Conservation (phyloP, 2,329 filamentous ascomycete species). For the Aureobasidium namibiae region DNA sequence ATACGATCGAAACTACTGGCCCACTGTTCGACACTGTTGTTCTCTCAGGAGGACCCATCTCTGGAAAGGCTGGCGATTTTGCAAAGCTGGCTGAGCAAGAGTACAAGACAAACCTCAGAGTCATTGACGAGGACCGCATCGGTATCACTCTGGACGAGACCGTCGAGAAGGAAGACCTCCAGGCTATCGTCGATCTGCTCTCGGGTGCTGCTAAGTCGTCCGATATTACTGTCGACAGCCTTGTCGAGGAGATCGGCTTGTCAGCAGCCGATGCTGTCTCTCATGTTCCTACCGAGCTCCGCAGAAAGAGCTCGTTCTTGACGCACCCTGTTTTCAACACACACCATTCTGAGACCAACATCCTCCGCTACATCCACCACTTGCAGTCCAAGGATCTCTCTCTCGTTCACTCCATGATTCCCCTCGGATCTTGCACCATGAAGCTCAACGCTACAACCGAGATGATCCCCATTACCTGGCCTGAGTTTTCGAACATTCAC, state of each 20-base stretch:
- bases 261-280: slow-evolving; percentile 22
- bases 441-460: slow-evolving; percentile 92
- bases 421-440: slow-evolving; percentile 95
- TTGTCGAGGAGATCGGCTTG: slow-evolving; percentile 30
- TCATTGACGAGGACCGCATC: slow-evolving; percentile 52
- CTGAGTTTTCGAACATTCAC: slow-evolving; percentile 70
- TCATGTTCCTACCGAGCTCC: slow-evolving; percentile 50
- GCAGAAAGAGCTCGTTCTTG: slow-evolving; percentile 66
- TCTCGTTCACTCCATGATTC: slow-evolving; percentile 94
- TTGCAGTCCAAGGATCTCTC: slow-evolving; percentile 92
- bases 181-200: slow-evolving; percentile 42
- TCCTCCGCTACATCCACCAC: slow-evolving; percentile 88
- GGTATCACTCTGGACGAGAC: slow-evolving; percentile 76
- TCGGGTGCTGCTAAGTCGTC: slow-evolving; percentile 16
- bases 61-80: slow-evolving; percentile 39
- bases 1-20: slow-evolving; percentile 28
- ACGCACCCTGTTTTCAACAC: slow-evolving; percentile 92
- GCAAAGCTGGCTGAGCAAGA: slow-evolving; percentile 42
- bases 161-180: slow-evolving; percentile 47
- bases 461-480: slow-evolving; percentile 78
- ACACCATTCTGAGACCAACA: slow-evolving; percentile 89
- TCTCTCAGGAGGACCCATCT: slow-evolving; percentile 40
- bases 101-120: slow-evolving; percentile 54
- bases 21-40: slow-evolving; percentile 75
- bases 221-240: slow-evolving; percentile 24